These are phyloP conservation scores for Diplodia scrobiculata DNA, from an alignment of 2,329 filamentous ascomycete genomes.

Conservation along the genomic window DNA sequence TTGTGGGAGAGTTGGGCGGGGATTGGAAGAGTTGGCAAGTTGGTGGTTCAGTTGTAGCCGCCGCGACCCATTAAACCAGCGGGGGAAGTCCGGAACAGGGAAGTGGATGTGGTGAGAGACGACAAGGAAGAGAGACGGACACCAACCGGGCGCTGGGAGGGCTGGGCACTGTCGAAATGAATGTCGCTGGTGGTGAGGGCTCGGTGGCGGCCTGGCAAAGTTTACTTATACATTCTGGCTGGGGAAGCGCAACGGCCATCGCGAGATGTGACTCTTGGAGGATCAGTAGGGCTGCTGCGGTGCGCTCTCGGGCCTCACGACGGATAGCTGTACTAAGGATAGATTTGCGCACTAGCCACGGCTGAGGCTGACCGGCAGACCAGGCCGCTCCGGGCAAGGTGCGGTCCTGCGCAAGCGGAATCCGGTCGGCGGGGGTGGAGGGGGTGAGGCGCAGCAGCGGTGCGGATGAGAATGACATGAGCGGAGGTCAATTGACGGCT, in stretches of 20 bases:
- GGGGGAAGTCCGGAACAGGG: background rate
- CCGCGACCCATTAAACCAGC: constrained; percentile 14
- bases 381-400: constrained; percentile 12
- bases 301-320: constrained; percentile 18
- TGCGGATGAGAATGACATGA: constrained; percentile 27
- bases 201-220: constrained; percentile 16
- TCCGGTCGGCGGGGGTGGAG: constrained; percentile 18
- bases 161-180: constrained; percentile 3
- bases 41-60: constrained; percentile 8
- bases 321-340: constrained; percentile 24
- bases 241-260: constrained; percentile 23
- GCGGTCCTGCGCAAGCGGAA: constrained; percentile 15
- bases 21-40: background rate
- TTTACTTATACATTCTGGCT: constrained; percentile 22
- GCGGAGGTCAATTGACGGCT: constrained; percentile 16
- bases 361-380: constrained; percentile 27
- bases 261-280: constrained; percentile 28
- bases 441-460: constrained; percentile 23
- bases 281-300: constrained; percentile 27
- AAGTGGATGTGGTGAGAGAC: background rate
- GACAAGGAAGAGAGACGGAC: background rate
- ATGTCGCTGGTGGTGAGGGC: constrained; percentile 8
- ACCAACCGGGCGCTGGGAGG: background rate
- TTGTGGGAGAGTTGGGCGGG: constrained; percentile 11
- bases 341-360: constrained; percentile 29